Percentiles rank a stretch among this genome's conserved stretches.
Conservation (phyloP, 305 asterid species). For the Withania somnifera region DNA sequence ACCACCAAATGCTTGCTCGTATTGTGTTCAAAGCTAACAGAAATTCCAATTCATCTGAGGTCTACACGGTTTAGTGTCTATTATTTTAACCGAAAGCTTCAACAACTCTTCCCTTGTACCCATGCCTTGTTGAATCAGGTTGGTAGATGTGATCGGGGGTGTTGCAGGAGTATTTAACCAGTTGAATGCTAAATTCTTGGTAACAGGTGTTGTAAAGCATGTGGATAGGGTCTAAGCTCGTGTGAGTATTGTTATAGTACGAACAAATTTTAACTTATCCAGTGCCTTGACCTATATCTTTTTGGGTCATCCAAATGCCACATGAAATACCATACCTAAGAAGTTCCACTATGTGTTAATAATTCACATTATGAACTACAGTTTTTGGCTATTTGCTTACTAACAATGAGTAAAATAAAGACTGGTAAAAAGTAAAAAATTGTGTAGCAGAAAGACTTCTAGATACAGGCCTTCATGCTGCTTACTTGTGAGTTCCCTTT, state of each 20-base stretch:
- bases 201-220: neutral
- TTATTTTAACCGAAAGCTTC: neutral
- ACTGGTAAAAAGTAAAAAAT: neutral
- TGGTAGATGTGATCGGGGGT: neutral
- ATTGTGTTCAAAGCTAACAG: neutral
- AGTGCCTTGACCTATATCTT: neutral
- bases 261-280: neutral
- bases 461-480: neutral
- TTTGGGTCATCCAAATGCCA: neutral
- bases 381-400: neutral
- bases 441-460: neutral
- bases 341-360: neutral
- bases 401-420: neutral
- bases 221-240: neutral
- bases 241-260: neutral
- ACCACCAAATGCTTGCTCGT: neutral
- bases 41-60: neutral
- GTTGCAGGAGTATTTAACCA: neutral
- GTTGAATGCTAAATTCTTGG: neutral
- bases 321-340: neutral
- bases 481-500: neutral
- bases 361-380: neutral
- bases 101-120: neutral
- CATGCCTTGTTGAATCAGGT: neutral
- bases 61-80: neutral